phyloP scores from a whole-genome alignment of 495 filamentous ascomycete species.

The Neurospora sp. region DNA sequence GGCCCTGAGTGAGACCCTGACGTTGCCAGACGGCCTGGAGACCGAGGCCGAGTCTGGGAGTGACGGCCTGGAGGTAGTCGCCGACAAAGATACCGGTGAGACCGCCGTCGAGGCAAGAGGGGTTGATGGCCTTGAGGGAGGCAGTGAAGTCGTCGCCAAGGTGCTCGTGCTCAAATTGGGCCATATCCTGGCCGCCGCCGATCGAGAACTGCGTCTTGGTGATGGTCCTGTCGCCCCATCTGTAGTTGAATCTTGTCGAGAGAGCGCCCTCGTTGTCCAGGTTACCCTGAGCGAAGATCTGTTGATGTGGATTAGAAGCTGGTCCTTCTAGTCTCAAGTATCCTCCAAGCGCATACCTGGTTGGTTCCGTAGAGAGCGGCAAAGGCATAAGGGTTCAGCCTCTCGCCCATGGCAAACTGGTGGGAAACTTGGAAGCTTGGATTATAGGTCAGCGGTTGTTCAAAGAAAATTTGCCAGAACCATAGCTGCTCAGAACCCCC shows the following conservation, averaged over 20 bases:
- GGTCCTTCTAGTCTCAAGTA: not conserved
- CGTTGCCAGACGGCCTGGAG: constrained; percentile 93
- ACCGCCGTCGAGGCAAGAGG: constrained; percentile 82
- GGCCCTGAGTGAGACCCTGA: constrained; percentile 60
- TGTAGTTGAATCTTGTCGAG: constrained; percentile 77
- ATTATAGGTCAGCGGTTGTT: not conserved
- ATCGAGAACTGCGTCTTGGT: constrained; percentile 82
- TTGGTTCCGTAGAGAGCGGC: constrained; percentile 84
- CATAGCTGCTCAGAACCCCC: not conserved
- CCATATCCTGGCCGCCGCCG: constrained; percentile 54
- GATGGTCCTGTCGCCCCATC: constrained; percentile 64
- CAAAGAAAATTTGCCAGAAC: not conserved
- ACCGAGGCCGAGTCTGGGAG: constrained; percentile 77
- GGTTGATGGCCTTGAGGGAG: constrained; percentile 83
- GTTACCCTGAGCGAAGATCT: constrained; percentile 94
- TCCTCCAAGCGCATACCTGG: constrained; percentile 51
- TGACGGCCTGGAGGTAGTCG: constrained; percentile 88
- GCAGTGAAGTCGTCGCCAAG: constrained; percentile 85
- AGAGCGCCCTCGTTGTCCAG: constrained; percentile 82
- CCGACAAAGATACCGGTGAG: constrained; percentile 91
- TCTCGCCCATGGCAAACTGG: constrained; percentile 87
- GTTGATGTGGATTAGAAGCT: constrained; percentile 1
- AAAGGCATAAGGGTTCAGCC: constrained; percentile 86
- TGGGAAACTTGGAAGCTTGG: constrained; percentile 84
- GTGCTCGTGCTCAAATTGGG: constrained; percentile 90